A percentile compares a stretch with the other conserved stretches of the same genome.
Evolutionary conservation across 106 monocot species (phyloP).

Genomic region (Cymbidium sinense): DNA sequence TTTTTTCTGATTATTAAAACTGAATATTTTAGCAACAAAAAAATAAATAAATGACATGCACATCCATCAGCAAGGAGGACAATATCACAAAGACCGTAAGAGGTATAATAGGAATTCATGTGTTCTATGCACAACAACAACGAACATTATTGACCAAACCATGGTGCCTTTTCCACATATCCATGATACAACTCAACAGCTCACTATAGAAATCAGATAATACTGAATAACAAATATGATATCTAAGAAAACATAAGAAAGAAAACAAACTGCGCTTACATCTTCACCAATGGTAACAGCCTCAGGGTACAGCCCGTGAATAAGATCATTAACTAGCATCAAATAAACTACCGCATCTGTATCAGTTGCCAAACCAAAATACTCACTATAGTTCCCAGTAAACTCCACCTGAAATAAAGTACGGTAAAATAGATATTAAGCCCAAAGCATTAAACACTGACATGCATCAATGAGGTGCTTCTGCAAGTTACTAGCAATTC

Average conservation of each 20-base stretch:
- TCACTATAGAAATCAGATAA: not conserved
- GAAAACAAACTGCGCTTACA: slow-evolving; percentile 41
- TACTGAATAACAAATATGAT: not conserved
- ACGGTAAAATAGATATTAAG: not conserved
- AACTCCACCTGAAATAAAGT: slow-evolving; percentile 50
- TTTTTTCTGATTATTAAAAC: not conserved
- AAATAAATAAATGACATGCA: not conserved
- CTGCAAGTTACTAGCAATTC: not conserved
- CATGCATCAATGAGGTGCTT: not conserved
- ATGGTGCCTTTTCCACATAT: not conserved
- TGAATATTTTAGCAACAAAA: not conserved
- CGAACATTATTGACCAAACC: not conserved
- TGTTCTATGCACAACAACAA: not conserved
- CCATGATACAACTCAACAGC: not conserved
- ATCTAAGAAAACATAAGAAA: not conserved
- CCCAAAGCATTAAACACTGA: not conserved
- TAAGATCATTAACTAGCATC: slow-evolving; percentile 96
- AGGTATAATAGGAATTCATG: not conserved
- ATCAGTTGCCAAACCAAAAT: slow-evolving; percentile 95
- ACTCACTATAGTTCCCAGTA: slow-evolving; percentile 94
- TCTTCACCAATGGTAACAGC: slow-evolving; percentile 95
- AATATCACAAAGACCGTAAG: not conserved
- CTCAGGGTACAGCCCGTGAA: slow-evolving; percentile 90
- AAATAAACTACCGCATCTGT: slow-evolving; percentile 88
- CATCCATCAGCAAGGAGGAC: not conserved